Evolutionary conservation across 805 yeast genomes (phyloP).

Genomic region (Debaryomyces hansenii): DNA sequence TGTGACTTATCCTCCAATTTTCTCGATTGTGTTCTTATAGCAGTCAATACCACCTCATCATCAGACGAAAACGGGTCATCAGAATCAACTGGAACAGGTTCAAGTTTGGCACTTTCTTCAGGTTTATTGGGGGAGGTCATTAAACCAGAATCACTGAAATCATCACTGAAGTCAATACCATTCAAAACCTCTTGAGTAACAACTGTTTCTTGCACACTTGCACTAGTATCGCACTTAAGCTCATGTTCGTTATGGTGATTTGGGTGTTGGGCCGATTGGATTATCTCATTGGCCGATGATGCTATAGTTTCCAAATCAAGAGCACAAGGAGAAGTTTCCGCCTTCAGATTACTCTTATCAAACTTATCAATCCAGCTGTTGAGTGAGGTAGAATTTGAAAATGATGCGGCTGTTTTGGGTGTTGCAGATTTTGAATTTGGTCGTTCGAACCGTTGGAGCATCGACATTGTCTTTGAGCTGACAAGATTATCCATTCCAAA

Average conservation of each 20-base stretch:
- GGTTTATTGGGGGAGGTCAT: neutral
- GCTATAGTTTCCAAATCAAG: neutral
- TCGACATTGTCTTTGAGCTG: neutral
- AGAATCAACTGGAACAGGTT: constrained; percentile 2
- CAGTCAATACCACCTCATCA: neutral
- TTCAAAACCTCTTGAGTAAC: constrained; percentile 1
- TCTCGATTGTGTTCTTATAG: neutral
- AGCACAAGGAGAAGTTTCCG: neutral
- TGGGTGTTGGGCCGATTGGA: neutral
- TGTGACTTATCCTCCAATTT: neutral
- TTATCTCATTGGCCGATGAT: neutral
- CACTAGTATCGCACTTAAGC: neutral
- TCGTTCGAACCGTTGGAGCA: constrained; percentile 1
- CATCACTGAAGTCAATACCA: constrained; percentile 14
- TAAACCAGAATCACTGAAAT: constrained; percentile 10
- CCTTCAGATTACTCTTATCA: neutral
- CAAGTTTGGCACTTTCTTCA: neutral
- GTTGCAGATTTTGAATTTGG: neutral
- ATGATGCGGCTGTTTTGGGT: neutral
- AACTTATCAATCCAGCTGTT: constrained; percentile 33
- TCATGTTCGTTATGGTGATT: neutral
- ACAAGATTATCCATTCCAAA: constrained; percentile 18
- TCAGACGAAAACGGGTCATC: constrained; percentile 26
- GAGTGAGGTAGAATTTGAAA: constrained; percentile 6
- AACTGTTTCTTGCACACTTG: neutral